Conservation (phyloP, 2,329 filamentous ascomycete genomes). For the Colletotrichum sp. region DNA sequence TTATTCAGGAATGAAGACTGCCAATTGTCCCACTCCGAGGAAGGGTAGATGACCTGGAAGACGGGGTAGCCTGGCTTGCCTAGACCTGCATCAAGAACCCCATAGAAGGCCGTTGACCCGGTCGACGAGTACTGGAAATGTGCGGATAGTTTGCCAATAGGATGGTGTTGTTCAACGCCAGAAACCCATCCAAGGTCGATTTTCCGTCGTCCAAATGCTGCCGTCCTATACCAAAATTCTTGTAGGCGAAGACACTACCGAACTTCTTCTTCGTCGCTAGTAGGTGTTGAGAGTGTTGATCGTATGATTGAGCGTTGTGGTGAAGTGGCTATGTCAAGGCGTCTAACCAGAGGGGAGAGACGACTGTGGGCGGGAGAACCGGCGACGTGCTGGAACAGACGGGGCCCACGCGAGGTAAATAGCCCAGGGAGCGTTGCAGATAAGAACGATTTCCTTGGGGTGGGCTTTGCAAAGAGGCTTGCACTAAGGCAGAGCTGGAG, state of each 20-base stretch:
- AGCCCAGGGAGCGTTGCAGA: conserved; percentile 12
- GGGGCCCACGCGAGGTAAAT: conserved; percentile 15
- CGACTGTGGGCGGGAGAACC: not conserved
- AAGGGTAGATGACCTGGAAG: not conserved
- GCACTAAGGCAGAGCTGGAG: conserved; percentile 9
- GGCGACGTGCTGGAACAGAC: not conserved
- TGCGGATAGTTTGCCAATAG: not conserved
- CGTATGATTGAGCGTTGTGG: not conserved
- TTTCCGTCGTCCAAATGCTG: not conserved
- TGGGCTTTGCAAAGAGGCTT: conserved; percentile 5
- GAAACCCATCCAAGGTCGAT: not conserved
- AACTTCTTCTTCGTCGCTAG: not conserved
- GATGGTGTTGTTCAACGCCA: not conserved
- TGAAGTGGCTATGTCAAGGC: not conserved
- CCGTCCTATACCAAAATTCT: not conserved
- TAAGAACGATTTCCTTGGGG: not conserved
- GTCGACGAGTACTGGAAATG: not conserved
- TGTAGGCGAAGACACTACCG: not conserved
- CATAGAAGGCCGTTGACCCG: not conserved
- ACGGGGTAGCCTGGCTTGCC: not conserved
- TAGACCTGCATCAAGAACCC: not conserved
- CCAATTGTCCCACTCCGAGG: not conserved
- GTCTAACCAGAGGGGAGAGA: not conserved
- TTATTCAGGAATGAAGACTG: not conserved
- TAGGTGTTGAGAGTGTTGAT: not conserved